Base-by-base conservation (phyloP, 129 eudicot species). In the Artemisia annua region DNA sequence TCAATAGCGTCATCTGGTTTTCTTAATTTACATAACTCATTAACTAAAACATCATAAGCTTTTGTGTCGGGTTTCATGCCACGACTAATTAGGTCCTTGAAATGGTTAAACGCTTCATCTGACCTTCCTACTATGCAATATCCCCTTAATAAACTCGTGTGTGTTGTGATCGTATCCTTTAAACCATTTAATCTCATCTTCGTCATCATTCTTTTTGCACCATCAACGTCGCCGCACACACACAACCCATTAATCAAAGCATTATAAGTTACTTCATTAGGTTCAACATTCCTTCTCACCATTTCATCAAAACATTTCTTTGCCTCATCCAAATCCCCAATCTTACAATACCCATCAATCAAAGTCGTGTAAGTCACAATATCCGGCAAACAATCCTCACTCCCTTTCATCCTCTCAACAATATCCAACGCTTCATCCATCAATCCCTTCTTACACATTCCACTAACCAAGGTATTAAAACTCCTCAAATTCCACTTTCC, bases 331-430 rank as follows among this genome's bases (percentile, higher is more conserved):
- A 84, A 15, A 67, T 89, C 83, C 44, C 84, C 82, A 39, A 60
- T 74, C 59, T 80, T 89, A 64, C 88, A 84, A 63, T 78, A 84
- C 66, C 90, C 90, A 67, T 89, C 85, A 12, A 89, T 89, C 80
- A 89, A 79, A 43, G 80, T 75, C 1, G 87, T 80, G 79, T 80
- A 84, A n/a, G 92, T 82, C 15, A 83, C 77, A 0, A 17, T 58
- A 78, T 85, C 83, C 0, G 92, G 92, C 78, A 80, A 67, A 43
- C 80, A 86, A 73, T 70, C 59, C 56, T 83, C 54, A 46, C 50
- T 67, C 14, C 28, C 58, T 57, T 68, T 67, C 90, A 85, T 89
- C 65, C 30, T 39, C 58, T 78, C 73, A 12, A 84, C 65, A 70
- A 87, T 56, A 50, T 69, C 65, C 44, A 71, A 66, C 0, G 86